Base-by-base conservation (phyloP, 257 asterid species). In the Sherardia arvensis region DNA sequence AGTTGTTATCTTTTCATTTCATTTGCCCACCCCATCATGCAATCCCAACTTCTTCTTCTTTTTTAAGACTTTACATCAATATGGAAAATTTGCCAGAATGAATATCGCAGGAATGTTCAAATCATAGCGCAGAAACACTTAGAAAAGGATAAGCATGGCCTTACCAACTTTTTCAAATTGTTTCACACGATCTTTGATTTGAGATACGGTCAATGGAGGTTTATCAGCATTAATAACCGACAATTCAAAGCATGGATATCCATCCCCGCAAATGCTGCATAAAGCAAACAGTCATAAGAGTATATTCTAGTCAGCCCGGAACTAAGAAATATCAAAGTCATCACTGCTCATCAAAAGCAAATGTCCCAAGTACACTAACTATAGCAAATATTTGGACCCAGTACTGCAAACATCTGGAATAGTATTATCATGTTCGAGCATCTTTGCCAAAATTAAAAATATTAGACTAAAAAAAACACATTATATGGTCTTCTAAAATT, bases 171-270 rank as follows among this genome's bases (percentile, higher is more conserved):
- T 84, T 68, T 89, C 91, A 66, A 89, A 92, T 61, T 92, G 97
- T 71, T 70, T 68, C 17, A 87, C 84, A 21, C 97, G 96, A 29
- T 84, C 80, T 74, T 87, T 92, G 81, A 89, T 87, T 66, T 87
- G 87, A 62, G 88, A 77, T 58, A 80, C 72, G 0, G 86, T 85
- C 65, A 92, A 80, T 20, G 95, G 96, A 59, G 97, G 97, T 80
- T 92, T 89, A 78, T 92, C 97, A 53, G 99, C 97, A 81, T 92
- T 89, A 65, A 89, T 88, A 21, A 93, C 97, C 26, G 99, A 85
- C 67, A 92, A 69, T 77, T 89, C 99, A 76, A 87, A 92, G 94
- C 97, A 92, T 38, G 95, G 96, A 73, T 82, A 89, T 73, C 96
- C 97, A 74, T 78, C 96, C 69, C 94, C 94, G 38, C 80, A 83